phyloP scores from a whole-genome alignment of 2,329 filamentous ascomycete species.

The Orbilia blumenaviensis region DNA sequence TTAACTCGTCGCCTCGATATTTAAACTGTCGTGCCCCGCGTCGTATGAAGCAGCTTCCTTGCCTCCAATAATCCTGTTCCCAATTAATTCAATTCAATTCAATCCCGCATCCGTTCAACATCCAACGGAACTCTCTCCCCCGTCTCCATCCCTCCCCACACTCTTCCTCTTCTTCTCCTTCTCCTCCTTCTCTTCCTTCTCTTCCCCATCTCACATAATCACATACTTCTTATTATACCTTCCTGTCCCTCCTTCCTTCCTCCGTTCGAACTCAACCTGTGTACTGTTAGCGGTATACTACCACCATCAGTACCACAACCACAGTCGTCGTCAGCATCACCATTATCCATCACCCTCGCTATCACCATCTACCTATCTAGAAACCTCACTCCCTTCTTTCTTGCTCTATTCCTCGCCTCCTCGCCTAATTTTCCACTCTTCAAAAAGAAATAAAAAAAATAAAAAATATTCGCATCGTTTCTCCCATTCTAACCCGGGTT shows the following conservation, averaged over 20 bases:
- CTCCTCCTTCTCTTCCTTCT: neutral
- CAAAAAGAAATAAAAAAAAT: too few species aligned
- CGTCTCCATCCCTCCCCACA: neutral
- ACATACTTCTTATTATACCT: too few species aligned
- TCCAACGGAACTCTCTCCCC: neutral
- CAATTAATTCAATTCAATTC: neutral
- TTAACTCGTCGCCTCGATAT: neutral
- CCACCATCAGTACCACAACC: too few species aligned
- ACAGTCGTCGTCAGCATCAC: too few species aligned
- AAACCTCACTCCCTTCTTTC: neutral
- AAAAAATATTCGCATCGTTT: slow-evolving; percentile 9
- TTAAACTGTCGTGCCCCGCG: slow-evolving; percentile 23
- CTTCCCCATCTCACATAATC: neutral
- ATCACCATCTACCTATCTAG: neutral
- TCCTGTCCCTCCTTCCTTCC: too few species aligned
- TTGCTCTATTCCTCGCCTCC: too few species aligned
- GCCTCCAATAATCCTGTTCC: too few species aligned
- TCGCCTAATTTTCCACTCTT: too few species aligned
- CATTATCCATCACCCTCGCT: neutral
- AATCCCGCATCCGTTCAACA: neutral
- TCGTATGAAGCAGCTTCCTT: too few species aligned
- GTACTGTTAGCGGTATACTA: too few species aligned
- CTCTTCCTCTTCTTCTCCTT: neutral
- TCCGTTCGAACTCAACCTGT: too few species aligned
- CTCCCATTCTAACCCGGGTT: neutral